These are phyloP conservation scores for Strigomonas culicis DNA, from an alignment of 208 protist species.

Conservation along the genomic window DNA sequence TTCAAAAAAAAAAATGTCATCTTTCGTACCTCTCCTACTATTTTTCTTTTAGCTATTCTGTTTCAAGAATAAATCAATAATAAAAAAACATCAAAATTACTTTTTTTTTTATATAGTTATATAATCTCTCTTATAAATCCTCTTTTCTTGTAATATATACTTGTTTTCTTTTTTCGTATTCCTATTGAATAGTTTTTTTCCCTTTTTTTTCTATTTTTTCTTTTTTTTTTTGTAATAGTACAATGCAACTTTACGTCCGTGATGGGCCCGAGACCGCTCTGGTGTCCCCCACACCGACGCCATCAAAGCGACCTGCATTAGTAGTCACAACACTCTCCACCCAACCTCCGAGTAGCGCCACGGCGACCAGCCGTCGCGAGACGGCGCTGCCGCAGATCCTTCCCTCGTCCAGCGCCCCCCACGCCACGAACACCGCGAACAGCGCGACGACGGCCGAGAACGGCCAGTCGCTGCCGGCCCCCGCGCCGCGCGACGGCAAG, in stretches of 20 bases:
- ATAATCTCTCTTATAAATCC: background rate
- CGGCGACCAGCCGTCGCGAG: background rate
- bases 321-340: background rate
- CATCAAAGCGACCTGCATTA: background rate
- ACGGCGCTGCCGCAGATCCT: background rate
- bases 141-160: background rate
- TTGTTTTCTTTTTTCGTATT: background rate
- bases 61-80: conserved; percentile 3
- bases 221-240: background rate
- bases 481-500: no score
- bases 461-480: background rate
- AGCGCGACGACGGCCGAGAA: background rate
- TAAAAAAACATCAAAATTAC: background rate
- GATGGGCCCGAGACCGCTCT: background rate
- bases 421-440: background rate
- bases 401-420: no score
- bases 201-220: background rate
- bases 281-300: background rate
- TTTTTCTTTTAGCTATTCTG: background rate
- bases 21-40: background rate
- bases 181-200: background rate
- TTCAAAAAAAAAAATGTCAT: conserved; percentile 3
- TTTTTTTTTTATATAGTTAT: background rate
- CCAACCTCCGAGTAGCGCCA: background rate
- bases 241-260: background rate